phyloP scores from a whole-genome alignment of 805 yeast genomes.

The Brettanomyces anomalus region DNA sequence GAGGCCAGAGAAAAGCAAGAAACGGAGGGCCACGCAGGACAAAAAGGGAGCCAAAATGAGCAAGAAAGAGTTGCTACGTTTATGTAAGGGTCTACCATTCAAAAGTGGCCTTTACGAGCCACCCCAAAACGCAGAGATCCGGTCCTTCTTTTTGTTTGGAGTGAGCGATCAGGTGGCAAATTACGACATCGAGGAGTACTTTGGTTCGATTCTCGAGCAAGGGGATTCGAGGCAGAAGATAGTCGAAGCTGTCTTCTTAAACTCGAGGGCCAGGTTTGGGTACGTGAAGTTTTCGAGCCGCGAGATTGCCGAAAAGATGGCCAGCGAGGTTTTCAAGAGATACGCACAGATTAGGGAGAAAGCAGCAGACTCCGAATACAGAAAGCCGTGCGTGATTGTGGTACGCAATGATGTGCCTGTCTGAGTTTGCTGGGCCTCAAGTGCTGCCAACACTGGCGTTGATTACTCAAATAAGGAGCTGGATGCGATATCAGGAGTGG shows the following conservation, averaged over 20 bases:
- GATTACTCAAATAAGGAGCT: slow-evolving; percentile 37
- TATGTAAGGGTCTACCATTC: slow-evolving; percentile 58
- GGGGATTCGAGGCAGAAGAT: slow-evolving; percentile 3
- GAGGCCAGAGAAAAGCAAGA: not conserved
- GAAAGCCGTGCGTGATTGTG: slow-evolving; percentile 25
- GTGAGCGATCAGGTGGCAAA: slow-evolving; percentile 59
- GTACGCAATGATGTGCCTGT: slow-evolving; percentile 33
- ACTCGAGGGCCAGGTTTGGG: slow-evolving; percentile 57
- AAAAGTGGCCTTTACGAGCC: slow-evolving; percentile 41
- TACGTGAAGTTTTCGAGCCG: slow-evolving; percentile 46
- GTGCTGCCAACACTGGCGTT: slow-evolving; percentile 23
- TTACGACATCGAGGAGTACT: slow-evolving; percentile 43
- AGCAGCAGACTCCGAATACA: slow-evolving; percentile 1
- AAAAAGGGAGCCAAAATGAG: slow-evolving; percentile 13
- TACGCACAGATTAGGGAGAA: slow-evolving; percentile 2
- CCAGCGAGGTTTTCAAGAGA: slow-evolving; percentile 14
- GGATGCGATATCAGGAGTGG: slow-evolving; percentile 39
- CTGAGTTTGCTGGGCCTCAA: slow-evolving; percentile 49
- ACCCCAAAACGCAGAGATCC: slow-evolving; percentile 33
- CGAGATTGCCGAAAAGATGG: slow-evolving; percentile 40
- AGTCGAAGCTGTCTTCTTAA: slow-evolving; percentile 38
- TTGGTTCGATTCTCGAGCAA: slow-evolving; percentile 24
- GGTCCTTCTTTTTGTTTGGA: slow-evolving; percentile 69
- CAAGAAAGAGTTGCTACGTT: slow-evolving; percentile 39
- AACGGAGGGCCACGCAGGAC: slow-evolving; percentile 7